Evolutionary conservation across 106 monocot species (phyloP), one percentile per base, ranked within the genome.

Genomic region (Platanthera zijinensis): DNA sequence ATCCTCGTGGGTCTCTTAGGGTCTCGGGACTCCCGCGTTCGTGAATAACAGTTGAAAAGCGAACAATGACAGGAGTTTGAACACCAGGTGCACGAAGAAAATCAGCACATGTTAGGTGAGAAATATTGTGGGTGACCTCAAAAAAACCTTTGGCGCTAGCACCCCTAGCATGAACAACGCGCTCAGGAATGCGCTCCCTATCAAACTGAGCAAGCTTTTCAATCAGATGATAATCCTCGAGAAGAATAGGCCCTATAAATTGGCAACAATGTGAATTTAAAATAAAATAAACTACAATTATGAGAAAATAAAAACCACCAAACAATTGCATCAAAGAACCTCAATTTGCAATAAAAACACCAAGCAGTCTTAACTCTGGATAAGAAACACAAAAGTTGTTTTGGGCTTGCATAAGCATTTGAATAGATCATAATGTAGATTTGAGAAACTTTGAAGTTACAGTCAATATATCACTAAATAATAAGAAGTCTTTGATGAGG

Each of bases 71-170:
- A 2, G 91, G 88, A 57, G 91, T 91, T 56, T 88, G 88, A 3
- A 88, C 88, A 7, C 88, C 91, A 0, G 91, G 91, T 14, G 86
- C 88, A 8, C 88, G 83, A 54, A 91, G 88, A 69, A 91, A 91
- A 78, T 91, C 91, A 25, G 88, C 91, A 79, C 85, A 91, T 7
- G 91, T 91, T 47, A 91, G 77, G 78, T 91, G 82, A 72, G 91
- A 80, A 63, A 91, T 19, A 68, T 91, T 81, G 62, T 88, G 91
- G 21, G 91, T 91, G 50, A 84, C 88, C 82, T 91, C 91, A 75
- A 91, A 91, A 71, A 91, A 91, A 4, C 91, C 91, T 73, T 91
- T 90, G 50, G 90, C 90, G 73, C 88, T 88, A 4, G 87, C 90
- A 72, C 90, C 90, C 77, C 90, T 80, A 13, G 91, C 91, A 78